Conservation (phyloP, 148 eudicot genomes). For the Chenopodium berlandieri region DNA sequence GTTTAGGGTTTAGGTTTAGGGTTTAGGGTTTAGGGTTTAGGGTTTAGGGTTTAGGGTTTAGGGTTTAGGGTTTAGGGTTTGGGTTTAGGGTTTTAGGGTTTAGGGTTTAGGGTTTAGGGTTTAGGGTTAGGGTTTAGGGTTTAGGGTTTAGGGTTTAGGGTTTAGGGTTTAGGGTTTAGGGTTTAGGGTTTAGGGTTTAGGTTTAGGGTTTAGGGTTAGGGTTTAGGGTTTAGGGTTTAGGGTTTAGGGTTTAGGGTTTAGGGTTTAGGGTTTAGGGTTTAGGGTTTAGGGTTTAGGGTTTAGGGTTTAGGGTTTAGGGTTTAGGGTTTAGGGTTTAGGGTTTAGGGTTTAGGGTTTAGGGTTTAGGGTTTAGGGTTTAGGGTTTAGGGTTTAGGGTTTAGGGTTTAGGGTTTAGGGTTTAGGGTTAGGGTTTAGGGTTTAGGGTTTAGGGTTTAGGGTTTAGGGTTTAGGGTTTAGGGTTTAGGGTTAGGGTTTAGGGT, state of each 20-base stretch:
- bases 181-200: constrained; percentile 37
- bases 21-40: constrained; percentile 36
- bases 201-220: constrained; percentile 12
- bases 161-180: constrained; percentile 36
- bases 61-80: constrained; percentile 40
- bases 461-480: constrained; percentile 30
- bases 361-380: constrained; percentile 34
- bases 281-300: constrained; percentile 28
- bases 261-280: constrained; percentile 32
- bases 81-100: constrained; percentile 40
- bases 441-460: constrained; percentile 27
- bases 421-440: constrained; percentile 24
- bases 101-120: constrained; percentile 40
- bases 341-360: constrained; percentile 31
- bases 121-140: constrained; percentile 34
- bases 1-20: constrained; percentile 34
- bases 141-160: constrained; percentile 41
- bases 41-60: constrained; percentile 32
- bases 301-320: constrained; percentile 27
- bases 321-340: constrained; percentile 25
- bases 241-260: constrained; percentile 28
- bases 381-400: constrained; percentile 32
- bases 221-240: constrained; percentile 32
- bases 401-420: no score
- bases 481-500: constrained; percentile 34